phyloP scores from a whole-genome alignment of 257 asterid species.

The Solanum chmielewskii region DNA sequence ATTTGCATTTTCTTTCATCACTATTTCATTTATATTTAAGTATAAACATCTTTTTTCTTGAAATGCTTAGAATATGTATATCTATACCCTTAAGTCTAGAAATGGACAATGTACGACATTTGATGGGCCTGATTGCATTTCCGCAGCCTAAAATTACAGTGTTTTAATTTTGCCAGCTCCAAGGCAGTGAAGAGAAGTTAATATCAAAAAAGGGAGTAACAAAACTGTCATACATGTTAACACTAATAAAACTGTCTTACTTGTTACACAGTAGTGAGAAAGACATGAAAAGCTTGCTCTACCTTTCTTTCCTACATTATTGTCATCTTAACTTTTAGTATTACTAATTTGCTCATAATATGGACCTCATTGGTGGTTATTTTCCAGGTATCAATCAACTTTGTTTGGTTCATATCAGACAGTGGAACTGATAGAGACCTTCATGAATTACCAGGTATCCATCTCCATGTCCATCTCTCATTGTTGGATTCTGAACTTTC shows the following conservation, averaged over 20 bases:
- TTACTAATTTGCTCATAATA: neutral
- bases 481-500: neutral
- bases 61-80: neutral
- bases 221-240: neutral
- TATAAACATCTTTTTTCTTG: neutral
- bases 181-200: neutral
- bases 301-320: neutral
- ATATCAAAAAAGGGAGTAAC: neutral
- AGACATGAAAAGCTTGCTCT: neutral
- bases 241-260: neutral
- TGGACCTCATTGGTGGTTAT: neutral
- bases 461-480: neutral
- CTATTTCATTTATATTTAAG: neutral
- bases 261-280: neutral
- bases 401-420: conserved; percentile 92
- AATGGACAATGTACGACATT: neutral
- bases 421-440: conserved; percentile 85
- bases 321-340: neutral
- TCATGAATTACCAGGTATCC: conserved; percentile 92
- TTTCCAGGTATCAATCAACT: conserved; percentile 84
- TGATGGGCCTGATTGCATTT: neutral
- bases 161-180: neutral
- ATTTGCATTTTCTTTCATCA: neutral
- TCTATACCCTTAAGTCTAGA: neutral
- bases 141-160: neutral